phyloP scores from a whole-genome alignment of 805 yeast genomes.

The Myxozyma udenii region DNA sequence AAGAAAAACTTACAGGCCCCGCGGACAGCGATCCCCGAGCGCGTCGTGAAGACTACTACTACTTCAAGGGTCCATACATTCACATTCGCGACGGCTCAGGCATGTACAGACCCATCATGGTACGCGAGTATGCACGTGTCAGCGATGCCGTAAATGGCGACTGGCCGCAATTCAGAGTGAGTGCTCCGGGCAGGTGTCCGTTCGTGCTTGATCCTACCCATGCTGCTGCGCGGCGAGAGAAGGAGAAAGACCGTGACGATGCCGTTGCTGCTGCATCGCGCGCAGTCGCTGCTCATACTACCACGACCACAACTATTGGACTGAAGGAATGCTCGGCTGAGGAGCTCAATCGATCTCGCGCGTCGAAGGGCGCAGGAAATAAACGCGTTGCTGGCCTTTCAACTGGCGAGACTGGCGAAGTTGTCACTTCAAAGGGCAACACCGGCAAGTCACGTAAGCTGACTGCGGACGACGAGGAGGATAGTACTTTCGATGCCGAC shows the following conservation, averaged over 20 bases:
- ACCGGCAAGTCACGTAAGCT: slow-evolving; percentile 9
- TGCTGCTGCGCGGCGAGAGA: slow-evolving; percentile 1
- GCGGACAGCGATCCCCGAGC: slow-evolving; percentile 86
- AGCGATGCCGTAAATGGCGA: slow-evolving; percentile 41
- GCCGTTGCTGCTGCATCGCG: neutral
- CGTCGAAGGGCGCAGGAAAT: neutral
- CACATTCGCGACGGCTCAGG: slow-evolving; percentile 79
- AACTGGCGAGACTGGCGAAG: neutral
- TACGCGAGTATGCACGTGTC: slow-evolving; percentile 69
- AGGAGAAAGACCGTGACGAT: neutral
- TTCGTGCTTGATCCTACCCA: slow-evolving; percentile 48
- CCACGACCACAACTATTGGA: neutral
- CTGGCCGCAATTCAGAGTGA: slow-evolving; percentile 60
- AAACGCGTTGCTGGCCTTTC: neutral
- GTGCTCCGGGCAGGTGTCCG: slow-evolving; percentile 76
- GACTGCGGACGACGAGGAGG: slow-evolving; percentile 11
- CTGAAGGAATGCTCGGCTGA: neutral
- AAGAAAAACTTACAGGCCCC: slow-evolving; percentile 83
- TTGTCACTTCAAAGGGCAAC: slow-evolving; percentile 13
- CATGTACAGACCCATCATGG: slow-evolving; percentile 72
- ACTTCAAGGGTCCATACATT: slow-evolving; percentile 70
- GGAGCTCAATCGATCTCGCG: neutral
- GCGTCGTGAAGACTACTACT: slow-evolving; percentile 76
- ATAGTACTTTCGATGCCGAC: neutral
- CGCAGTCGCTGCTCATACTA: slow-evolving; percentile 1